Evolutionary conservation across 2,329 filamentous ascomycete genomes (phyloP).

Genomic region (Penicillium aurantiogriseum): DNA sequence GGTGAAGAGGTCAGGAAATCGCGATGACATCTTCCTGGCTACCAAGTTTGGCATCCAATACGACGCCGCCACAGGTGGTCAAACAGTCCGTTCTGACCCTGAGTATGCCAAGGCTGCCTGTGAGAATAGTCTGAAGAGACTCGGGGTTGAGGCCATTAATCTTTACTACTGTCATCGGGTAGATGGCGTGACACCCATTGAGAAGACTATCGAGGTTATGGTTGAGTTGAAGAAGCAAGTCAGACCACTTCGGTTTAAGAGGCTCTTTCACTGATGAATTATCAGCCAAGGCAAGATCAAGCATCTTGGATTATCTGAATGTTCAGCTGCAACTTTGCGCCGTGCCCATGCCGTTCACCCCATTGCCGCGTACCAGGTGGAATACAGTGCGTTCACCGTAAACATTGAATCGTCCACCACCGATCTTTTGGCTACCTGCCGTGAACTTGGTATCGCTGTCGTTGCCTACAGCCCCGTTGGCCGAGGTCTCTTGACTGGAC

Average conservation of each 20-base stretch:
- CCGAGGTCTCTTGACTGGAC: slow-evolving; percentile 35
- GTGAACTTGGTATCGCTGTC: slow-evolving; percentile 48
- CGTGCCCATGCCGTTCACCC: slow-evolving; percentile 46
- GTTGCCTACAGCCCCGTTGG: slow-evolving; percentile 45
- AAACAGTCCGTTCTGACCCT: slow-evolving; percentile 34
- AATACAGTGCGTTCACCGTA: slow-evolving; percentile 46
- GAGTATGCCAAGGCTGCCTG: slow-evolving; percentile 40
- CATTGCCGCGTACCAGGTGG: slow-evolving; percentile 50
- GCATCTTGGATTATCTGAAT: slow-evolving; percentile 48
- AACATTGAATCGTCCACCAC: slow-evolving; percentile 45
- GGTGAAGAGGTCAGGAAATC: slow-evolving; percentile 38
- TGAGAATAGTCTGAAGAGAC: slow-evolving; percentile 34
- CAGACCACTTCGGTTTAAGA: not conserved
- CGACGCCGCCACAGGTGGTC: not conserved
- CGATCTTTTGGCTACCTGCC: slow-evolving; percentile 44
- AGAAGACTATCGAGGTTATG: slow-evolving; percentile 47
- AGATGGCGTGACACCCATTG: slow-evolving; percentile 45
- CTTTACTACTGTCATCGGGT: slow-evolving; percentile 47
- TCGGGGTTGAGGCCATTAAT: slow-evolving; percentile 43
- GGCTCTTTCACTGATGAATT: not conserved
- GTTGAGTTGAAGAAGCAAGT: slow-evolving; percentile 42
- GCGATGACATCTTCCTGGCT: slow-evolving; percentile 42
- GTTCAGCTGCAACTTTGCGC: slow-evolving; percentile 46
- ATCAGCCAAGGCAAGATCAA: slow-evolving; percentile 48
- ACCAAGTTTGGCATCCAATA: slow-evolving; percentile 37